Evolutionary conservation across 352 stramenopile genomes (phyloP).

Genomic region (Phytopythium ostracodes): DNA sequence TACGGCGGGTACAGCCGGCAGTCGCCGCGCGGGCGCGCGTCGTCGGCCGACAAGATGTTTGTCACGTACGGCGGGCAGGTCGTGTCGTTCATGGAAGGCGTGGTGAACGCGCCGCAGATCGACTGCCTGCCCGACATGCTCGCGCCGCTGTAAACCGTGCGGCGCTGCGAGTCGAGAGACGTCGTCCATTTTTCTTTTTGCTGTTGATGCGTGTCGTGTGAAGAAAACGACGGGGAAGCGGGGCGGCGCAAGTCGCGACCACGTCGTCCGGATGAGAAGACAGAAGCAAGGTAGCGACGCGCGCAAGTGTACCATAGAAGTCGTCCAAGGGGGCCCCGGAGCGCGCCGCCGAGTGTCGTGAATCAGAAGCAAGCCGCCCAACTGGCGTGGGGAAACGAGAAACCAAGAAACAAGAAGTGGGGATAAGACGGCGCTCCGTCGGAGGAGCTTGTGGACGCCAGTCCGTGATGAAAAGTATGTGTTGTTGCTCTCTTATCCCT

Average conservation of each 20-base stretch:
- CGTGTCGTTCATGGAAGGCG: constrained; percentile 80
- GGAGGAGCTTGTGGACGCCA: no score
- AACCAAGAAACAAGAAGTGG: neutral
- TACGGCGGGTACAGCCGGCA: constrained; percentile 11
- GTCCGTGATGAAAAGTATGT: neutral
- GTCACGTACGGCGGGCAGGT: constrained; percentile 77
- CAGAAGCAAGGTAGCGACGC: neutral
- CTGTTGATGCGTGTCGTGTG: neutral
- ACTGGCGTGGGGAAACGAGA: neutral
- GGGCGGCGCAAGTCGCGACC: neutral
- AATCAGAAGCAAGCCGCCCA: neutral
- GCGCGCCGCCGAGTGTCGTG: neutral
- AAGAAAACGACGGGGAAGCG: neutral
- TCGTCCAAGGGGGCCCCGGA: neutral
- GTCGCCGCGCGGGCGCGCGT: constrained; percentile 16
- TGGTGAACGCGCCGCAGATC: constrained; percentile 67
- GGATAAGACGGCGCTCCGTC: neutral
- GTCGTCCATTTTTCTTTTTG: neutral
- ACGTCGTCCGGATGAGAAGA: neutral
- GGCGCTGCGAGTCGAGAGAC: neutral
- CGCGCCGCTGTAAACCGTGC: constrained; percentile 1
- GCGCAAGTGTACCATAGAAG: constrained; percentile 2
- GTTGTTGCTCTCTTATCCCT: neutral
- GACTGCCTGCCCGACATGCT: constrained; percentile 39
- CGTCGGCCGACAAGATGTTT: constrained; percentile 61